A percentile compares a stretch with the other conserved stretches of the same genome.
These are phyloP conservation scores for Acacia pycnantha DNA, from an alignment of 331 rosid genomes.

Conservation along the genomic window DNA sequence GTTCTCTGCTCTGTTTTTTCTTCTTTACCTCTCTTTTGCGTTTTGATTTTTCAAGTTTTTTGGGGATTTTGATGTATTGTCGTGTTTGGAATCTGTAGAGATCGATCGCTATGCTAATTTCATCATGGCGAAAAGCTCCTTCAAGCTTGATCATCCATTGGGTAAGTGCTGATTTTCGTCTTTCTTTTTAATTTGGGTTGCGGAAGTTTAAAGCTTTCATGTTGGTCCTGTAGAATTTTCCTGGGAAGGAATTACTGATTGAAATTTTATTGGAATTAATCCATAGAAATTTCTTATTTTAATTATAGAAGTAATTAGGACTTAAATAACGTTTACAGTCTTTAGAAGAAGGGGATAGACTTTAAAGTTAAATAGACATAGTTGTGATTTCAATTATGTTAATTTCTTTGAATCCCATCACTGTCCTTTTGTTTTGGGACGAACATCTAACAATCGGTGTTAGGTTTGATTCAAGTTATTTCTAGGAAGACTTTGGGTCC, in stretches of 20 bases:
- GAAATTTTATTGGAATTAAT: neutral
- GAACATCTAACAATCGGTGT: neutral
- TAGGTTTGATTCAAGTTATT: neutral
- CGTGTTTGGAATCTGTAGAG: constrained; percentile 48
- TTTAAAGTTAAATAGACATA: neutral
- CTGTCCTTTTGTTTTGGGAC: neutral
- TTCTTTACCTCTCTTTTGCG: neutral
- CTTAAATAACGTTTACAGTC: neutral
- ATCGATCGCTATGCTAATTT: constrained; percentile 8
- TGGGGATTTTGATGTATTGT: constrained; percentile 33
- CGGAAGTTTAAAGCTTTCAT: neutral
- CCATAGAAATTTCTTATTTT: neutral
- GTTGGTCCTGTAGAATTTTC: neutral
- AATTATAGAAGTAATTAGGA: neutral
- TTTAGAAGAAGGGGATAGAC: neutral
- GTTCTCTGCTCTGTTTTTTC: neutral
- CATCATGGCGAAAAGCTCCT: constrained; percentile 68
- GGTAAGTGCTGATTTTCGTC: constrained; percentile 39
- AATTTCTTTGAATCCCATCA: neutral
- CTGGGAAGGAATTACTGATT: neutral
- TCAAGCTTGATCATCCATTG: constrained; percentile 69
- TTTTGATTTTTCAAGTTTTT: neutral
- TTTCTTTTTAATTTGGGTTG: neutral
- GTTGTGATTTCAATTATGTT: neutral
- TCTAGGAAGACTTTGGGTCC: neutral